Conservation (phyloP, 768 basidiomycete genomes). For the Macrocybe gigantea region DNA sequence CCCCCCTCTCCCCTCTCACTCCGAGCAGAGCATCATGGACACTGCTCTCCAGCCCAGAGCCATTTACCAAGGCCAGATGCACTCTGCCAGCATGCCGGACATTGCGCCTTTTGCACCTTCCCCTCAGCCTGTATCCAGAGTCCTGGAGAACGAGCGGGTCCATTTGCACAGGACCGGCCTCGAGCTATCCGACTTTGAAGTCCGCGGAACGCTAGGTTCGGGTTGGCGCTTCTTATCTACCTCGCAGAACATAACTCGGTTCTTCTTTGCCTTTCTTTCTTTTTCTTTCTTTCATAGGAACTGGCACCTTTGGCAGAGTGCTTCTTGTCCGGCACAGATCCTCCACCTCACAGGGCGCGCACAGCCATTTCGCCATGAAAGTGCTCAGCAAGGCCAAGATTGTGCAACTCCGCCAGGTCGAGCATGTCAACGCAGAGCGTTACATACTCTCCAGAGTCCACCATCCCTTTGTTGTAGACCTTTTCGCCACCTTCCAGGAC, state of each 20-base stretch:
- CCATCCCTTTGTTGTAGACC: slow-evolving; percentile 95
- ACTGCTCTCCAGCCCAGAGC: slow-evolving; percentile 1
- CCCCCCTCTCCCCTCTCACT: slow-evolving; percentile 7
- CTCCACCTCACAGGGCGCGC: slow-evolving; percentile 39
- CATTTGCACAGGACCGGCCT: slow-evolving; percentile 57
- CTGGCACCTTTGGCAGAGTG: slow-evolving; percentile 94
- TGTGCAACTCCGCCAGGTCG: slow-evolving; percentile 88
- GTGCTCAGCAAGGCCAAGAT: slow-evolving; percentile 83
- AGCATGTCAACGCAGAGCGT: slow-evolving; percentile 96
- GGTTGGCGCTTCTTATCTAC: slow-evolving; percentile 6
- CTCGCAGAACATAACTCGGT: neutral
- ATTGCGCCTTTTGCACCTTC: neutral
- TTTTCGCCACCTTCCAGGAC: slow-evolving; percentile 95
- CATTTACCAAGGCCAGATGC: neutral
- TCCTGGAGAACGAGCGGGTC: slow-evolving; percentile 66
- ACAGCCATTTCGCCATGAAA: slow-evolving; percentile 81
- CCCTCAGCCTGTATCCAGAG: slow-evolving; percentile 18
- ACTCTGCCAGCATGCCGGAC: neutral
- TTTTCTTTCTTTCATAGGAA: slow-evolving; percentile 45
- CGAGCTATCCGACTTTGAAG: slow-evolving; percentile 74
- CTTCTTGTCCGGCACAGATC: slow-evolving; percentile 77
- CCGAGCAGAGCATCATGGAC: slow-evolving; percentile 2
- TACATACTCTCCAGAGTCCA: slow-evolving; percentile 87
- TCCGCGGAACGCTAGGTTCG: slow-evolving; percentile 71
- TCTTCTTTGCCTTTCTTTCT: neutral